Evolutionary conservation across 2,329 filamentous ascomycete genomes (phyloP).

Genomic region (Delphinella strobiligena): DNA sequence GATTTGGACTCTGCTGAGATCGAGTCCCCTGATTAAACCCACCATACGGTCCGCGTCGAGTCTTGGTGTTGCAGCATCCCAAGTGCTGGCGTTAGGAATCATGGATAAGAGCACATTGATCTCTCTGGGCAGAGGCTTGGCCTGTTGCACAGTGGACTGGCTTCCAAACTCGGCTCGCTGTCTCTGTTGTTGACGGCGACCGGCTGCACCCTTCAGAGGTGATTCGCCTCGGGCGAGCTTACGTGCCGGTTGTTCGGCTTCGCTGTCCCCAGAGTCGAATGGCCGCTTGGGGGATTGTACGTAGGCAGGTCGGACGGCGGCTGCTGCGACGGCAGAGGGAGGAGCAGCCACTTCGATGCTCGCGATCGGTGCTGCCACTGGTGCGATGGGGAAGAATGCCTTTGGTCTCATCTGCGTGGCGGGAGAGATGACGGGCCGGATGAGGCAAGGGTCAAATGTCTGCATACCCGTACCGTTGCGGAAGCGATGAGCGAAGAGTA

Average conservation of each 20-base stretch:
- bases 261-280: conserved; percentile 44
- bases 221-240: conserved; percentile 85
- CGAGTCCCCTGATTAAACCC: conserved; percentile 55
- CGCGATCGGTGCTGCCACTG: conserved; percentile 8
- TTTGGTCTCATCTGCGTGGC: conserved; percentile 57
- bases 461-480: conserved; percentile 35
- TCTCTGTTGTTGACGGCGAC: conserved; percentile 63
- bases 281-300: conserved; percentile 34
- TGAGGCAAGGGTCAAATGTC: conserved; percentile 68
- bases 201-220: conserved; percentile 81
- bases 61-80: conserved; percentile 46
- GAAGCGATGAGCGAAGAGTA: conserved; percentile 66
- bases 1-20: conserved; percentile 29
- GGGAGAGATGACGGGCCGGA: conserved; percentile 76
- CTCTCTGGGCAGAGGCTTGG: conserved; percentile 12
- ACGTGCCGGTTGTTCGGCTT: conserved; percentile 62
- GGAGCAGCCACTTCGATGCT: conserved; percentile 6
- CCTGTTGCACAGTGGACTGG: conserved; percentile 6
- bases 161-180: conserved; percentile 27
- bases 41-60: conserved; percentile 64
- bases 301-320: conserved; percentile 14
- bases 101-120: conserved; percentile 48
- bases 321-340: conserved; percentile 15
- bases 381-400: conserved; percentile 7
- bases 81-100: conserved; percentile 61